Evolutionary conservation across 495 filamentous ascomycete genomes (phyloP).

Genomic region (Talaromyces liani): DNA sequence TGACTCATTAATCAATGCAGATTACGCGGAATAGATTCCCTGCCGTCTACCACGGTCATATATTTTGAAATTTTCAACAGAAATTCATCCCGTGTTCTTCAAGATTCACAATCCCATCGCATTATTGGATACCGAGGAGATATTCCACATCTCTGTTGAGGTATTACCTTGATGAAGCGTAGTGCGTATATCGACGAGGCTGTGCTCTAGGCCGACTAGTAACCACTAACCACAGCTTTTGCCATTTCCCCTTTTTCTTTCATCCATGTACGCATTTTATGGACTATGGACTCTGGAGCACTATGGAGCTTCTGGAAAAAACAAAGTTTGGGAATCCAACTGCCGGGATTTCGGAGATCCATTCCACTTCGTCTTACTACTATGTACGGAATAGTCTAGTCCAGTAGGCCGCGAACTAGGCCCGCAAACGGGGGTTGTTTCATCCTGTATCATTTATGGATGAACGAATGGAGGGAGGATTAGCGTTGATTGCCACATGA

Average conservation of each 20-base stretch:
- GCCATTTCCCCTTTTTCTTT: not conserved
- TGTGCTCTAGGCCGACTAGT: not conserved
- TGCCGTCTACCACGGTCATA: not conserved
- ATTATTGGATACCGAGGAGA: not conserved
- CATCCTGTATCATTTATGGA: not conserved
- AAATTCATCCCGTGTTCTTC: not conserved
- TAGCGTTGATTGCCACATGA: not conserved
- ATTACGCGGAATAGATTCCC: not conserved
- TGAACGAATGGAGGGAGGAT: not conserved
- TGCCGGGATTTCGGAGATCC: not conserved
- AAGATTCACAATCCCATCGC: not conserved
- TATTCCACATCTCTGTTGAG: not conserved
- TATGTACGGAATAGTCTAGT: not conserved
- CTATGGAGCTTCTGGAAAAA: not conserved
- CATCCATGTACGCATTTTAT: not conserved
- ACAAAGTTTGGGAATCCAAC: not conserved
- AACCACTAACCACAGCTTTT: not conserved
- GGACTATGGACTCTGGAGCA: too few relatives aligned
- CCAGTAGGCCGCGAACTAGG: not conserved
- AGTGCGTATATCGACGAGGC: not conserved
- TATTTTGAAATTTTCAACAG: not conserved
- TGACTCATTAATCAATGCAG: not conserved
- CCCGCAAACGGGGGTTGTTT: not conserved
- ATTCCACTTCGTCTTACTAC: not conserved
- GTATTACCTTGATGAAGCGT: not conserved